A percentile compares a stretch with the other conserved stretches of the same genome.
These are phyloP conservation scores for Triticum aestivum DNA, from an alignment of 176 grass and related monocot species.

Conservation along the genomic window IWGSC_CS_RefSeq_v2.1 NC_057801.1:10604716-10605215, in stretches of 20 bases:
- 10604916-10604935: not conserved
- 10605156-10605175: not conserved
- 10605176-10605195: not conserved
- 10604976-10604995: not conserved
- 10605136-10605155: not conserved
- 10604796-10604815: no score
- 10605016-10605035: not conserved
- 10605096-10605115: not conserved
- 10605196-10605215: not conserved
- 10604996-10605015: not conserved
- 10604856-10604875: slow-evolving; percentile 4
- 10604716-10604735: no score
- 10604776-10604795: no score
- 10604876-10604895: not conserved
- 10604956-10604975: not conserved
- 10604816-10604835: no score
- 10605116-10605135: not conserved
- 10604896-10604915: not conserved
- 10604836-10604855: not conserved
- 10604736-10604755: no score
- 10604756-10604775: no score
- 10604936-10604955: not conserved
- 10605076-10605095: not conserved
- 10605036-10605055: not conserved
- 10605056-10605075: not conserved